phyloP scores from a whole-genome alignment of 2,329 filamentous ascomycete species.

The Ophiocordyceps camponoti-saundersi region DNA sequence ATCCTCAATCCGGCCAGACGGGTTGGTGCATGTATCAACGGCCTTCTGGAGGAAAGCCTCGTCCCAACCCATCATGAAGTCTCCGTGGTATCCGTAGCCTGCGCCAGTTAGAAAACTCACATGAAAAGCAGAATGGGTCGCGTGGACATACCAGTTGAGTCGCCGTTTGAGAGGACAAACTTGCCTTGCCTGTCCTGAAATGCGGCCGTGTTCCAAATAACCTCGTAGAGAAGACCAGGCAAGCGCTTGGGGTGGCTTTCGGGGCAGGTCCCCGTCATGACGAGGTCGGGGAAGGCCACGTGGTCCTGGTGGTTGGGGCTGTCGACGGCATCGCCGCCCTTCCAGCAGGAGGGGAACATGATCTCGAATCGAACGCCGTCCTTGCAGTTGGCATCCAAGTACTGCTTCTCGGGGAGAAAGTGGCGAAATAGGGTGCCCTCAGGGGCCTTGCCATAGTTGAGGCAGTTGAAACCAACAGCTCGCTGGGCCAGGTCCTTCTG shows the following conservation, averaged over 20 bases:
- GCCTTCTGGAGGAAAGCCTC: slow-evolving; percentile 49
- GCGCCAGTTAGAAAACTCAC: background rate
- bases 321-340: slow-evolving; percentile 47
- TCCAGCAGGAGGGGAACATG: slow-evolving; percentile 84
- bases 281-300: slow-evolving; percentile 60
- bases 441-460: slow-evolving; percentile 53
- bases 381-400: slow-evolving; percentile 64
- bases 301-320: slow-evolving; percentile 42
- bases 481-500: slow-evolving; percentile 61
- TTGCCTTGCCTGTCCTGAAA: slow-evolving; percentile 46
- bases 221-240: slow-evolving; percentile 68
- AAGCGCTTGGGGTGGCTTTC: slow-evolving; percentile 48
- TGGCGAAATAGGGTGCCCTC: slow-evolving; percentile 72
- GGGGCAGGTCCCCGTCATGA: slow-evolving; percentile 65
- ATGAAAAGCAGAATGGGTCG: background rate
- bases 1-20: slow-evolving; percentile 50
- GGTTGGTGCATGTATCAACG: slow-evolving; percentile 58
- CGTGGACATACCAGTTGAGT: slow-evolving; percentile 45
- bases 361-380: slow-evolving; percentile 70
- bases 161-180: slow-evolving; percentile 66
- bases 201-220: slow-evolving; percentile 58
- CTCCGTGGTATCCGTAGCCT: slow-evolving; percentile 63
- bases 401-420: slow-evolving; percentile 62
- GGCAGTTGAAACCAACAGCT: slow-evolving; percentile 85
- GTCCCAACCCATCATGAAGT: slow-evolving; percentile 72